These are phyloP conservation scores for Lactifluus volemus DNA, from an alignment of 768 basidiomycete genomes.

Conservation along the genomic window DNA sequence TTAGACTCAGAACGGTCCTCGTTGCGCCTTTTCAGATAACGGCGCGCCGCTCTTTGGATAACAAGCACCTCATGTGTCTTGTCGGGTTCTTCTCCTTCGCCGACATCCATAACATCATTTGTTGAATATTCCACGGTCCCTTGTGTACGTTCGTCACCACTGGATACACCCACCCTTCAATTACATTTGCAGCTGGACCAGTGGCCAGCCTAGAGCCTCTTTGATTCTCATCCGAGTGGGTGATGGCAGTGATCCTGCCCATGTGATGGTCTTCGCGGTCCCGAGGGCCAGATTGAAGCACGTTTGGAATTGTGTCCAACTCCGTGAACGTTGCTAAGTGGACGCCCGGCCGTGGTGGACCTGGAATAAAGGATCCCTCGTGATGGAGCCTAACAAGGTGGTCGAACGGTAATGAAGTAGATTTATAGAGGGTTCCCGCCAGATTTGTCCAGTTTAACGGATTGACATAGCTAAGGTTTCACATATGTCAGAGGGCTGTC, in stretches of 20 bases:
- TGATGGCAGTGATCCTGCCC: not conserved
- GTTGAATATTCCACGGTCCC: not conserved
- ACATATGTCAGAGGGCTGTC: not conserved
- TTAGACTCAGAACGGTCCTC: not conserved
- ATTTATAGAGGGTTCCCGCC: not conserved
- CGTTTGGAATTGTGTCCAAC: not conserved
- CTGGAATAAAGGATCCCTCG: not conserved
- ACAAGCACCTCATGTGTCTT: not conserved
- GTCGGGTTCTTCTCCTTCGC: constrained; percentile 2
- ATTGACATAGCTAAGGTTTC: not conserved
- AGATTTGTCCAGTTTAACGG: not conserved
- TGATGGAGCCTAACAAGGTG: not conserved
- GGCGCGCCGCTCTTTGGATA: constrained; percentile 5
- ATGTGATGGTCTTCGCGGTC: not conserved
- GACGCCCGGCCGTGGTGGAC: not conserved
- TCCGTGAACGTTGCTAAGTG: not conserved
- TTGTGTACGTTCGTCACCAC: not conserved
- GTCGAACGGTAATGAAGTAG: not conserved
- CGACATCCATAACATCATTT: not conserved
- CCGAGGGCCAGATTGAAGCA: not conserved
- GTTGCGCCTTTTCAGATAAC: not conserved
- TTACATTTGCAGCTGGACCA: not conserved
- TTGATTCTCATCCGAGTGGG: not conserved
- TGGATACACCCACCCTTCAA: not conserved
- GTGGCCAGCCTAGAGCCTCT: not conserved